Base-by-base conservation (phyloP, 352 stramenopile genomes). In the Pythium plurisporium region DNA sequence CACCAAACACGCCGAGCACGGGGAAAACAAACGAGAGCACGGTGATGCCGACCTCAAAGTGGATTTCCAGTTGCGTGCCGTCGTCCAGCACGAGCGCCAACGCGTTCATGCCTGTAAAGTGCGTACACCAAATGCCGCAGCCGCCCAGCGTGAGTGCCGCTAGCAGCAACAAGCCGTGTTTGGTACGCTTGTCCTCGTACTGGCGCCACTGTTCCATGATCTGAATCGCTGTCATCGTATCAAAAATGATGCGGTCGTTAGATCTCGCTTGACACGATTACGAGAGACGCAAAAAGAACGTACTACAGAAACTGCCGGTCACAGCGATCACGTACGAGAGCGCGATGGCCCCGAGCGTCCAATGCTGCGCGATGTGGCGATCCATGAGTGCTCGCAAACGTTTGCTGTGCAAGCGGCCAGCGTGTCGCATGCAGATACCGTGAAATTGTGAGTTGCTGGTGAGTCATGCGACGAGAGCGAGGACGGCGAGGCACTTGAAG, bases 61-160 rank as follows among this genome's bases (percentile, higher is more conserved):
- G 55, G 19, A 87, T 69, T 2, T 61, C 42, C 17, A 89, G 59
- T 2, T 69, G 41, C 8, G 70, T 69, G 5, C 67, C 67, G 40
- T 87, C 72, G 9, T 79, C 67, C 25, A 81, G 62, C 1, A 47
- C 50, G 30, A 89, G 43, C 12, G 66, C 9, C 5, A 87, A 62
- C 17, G 79, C 77, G 23, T 72, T 79, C 79, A 89, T 89, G 25
- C 79, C 79, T 2, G 78, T 82, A 42, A 89, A 89, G 19, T 89
- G 79, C 67, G 82, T 89, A 52, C 65, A 75, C 79, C 79, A 89
- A 50, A 89, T 89, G 25, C 77, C 77, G 44, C 75, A 85, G 5
- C 75, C 79, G 23, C 76, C 79, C 15, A 89, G 59, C 2, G 70
- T 62, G 30, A 85, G 6, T 0, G 74, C 60, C 11, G 79, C 74